Base-by-base conservation (phyloP, 169 alveolate species). In the Plasmodium malariae region DNA sequence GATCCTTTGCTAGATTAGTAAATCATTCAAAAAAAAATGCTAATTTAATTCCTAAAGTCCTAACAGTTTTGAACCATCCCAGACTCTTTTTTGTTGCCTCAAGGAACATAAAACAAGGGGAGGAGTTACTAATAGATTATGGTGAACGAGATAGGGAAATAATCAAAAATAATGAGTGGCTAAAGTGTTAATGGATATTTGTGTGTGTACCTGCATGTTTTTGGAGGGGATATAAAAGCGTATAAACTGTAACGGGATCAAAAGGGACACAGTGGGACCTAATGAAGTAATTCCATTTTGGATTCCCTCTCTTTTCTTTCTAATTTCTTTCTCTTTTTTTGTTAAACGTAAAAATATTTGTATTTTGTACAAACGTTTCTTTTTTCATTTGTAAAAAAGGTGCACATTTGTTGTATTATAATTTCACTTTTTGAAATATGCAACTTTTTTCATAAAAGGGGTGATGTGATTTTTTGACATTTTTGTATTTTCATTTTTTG, bases 21-120 rank as follows among this genome's bases (percentile, higher is more conserved):
- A 96, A 96, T 76, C 98, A 96, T 78, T 96, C 98, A 7, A 92
- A 93, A 45, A 95, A 94, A 67, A 95, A 95, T 34, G 94, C 98
- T 17, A 96, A 96, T 70, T 62, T 96, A 26, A 83, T 78, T 14
- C 95, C 98, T 24, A 95, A 93, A 55, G 95, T 95, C 1, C 24
- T 95, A 49, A 78, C 83, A 43, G 92, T 94, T 7, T 74, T 65
- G 34, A 73, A 59, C 2, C 70, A 54, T 12, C 97, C 97, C 2
- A 91, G 97, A 9, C 93, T 95, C 37, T 93, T 95, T 65, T 95
- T 95, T 49, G 93, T 94, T 1, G 95, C 97, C 7, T 93, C 95
- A 24, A 76, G 97, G 26, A 83, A 95, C 85, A 93, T 95, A 48
- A 74, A 92, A 54, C 88, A 96, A 72, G 97, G 97, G 4, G 98